Evolutionary conservation across 1,284 basidiomycete species (phyloP), one percentile per base, ranked within the genome.

Genomic region (Tranzscheliella williamsii): DNA sequence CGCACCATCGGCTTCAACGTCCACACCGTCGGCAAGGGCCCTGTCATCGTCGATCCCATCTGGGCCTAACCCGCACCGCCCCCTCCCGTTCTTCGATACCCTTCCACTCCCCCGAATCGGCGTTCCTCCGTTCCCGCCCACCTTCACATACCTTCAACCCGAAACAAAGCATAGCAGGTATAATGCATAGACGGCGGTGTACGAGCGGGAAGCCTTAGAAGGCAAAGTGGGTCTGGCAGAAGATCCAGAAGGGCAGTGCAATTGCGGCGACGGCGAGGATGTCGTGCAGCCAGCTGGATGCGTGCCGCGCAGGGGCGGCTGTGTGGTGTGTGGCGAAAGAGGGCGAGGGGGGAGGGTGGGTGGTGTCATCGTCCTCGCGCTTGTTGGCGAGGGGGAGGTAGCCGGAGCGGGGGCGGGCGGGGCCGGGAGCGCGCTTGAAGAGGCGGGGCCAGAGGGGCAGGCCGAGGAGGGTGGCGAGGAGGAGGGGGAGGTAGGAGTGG

Each of bases 1-100:
- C 84, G 85, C 69, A 79, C 85, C 76, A 94, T 97, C 72, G 94
- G 94, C 35, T 98, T 97, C 86, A 89, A 87, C 80, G 94, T 94
- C 27, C 73, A 78, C 44, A 67, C 70, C 12, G 79, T 81, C 33
- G 80, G 80, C 4, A 64, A 71, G 38, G 77, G 75, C 1, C 72
- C 72, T 9, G 63, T 75, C 24, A 60, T 75, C 18, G 63, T 70
- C 18, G 73, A 75, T 35, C 70, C 72, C 15, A 64, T 75, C 29
- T 75, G 73, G 73, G 72, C 60, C 16, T 63, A 20, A 51, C 8
- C 16, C 8, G n/a, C n/a, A n/a, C n/a, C n/a, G n/a, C n/a, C n/a
- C n/a, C n/a, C 24, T n/a, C n/a, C n/a, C n/a, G n/a, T 26, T 32
- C 24, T 34, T 24, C 26, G 40, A 50, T 50, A 50, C 48, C 48